Percentiles rank a stretch among this genome's conserved stretches.
Conservation (phyloP, 2,329 filamentous ascomycete genomes). For the Penicillium sp. region DNA sequence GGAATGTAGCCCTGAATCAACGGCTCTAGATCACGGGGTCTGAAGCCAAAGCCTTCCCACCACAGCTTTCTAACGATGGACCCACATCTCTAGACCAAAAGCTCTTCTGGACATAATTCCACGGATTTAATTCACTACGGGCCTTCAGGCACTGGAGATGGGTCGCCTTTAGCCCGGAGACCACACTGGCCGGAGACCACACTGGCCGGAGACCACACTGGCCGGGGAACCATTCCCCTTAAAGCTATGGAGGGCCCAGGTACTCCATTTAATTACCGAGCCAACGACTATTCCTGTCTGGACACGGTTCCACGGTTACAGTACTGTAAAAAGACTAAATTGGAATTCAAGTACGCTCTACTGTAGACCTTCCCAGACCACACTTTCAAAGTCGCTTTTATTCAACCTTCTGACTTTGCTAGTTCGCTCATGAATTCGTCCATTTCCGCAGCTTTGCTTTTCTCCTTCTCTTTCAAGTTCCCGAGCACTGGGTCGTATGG, state of each 20-base stretch:
- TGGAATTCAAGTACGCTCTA: not conserved
- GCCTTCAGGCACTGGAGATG: not conserved
- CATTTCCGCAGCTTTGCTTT: constrained; percentile 4
- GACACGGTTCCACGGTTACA: too few relatives aligned
- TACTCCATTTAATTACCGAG: too few relatives aligned
- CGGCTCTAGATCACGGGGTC: too few relatives aligned
- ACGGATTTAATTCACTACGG: not conserved
- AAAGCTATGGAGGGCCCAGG: too few relatives aligned
- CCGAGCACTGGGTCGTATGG: constrained; percentile 11
- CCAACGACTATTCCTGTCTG: too few relatives aligned
- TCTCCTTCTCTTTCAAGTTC: constrained; percentile 11
- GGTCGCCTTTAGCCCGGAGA: not conserved
- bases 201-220: not conserved
- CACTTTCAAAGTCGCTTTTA: not conserved
- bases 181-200: not conserved
- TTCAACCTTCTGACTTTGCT: not conserved
- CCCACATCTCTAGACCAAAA: too few relatives aligned
- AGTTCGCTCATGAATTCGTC: constrained; percentile 9
- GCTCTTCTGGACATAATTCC: too few relatives aligned
- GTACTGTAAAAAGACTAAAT: too few relatives aligned
- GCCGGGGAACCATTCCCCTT: not conserved
- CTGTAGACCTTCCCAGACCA: not conserved
- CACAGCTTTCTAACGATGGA: too few relatives aligned
- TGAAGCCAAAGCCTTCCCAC: too few relatives aligned
- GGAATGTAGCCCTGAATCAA: too few relatives aligned